Conservation (phyloP, 805 yeast species). For the Spencermartinsiella europaea region DNA sequence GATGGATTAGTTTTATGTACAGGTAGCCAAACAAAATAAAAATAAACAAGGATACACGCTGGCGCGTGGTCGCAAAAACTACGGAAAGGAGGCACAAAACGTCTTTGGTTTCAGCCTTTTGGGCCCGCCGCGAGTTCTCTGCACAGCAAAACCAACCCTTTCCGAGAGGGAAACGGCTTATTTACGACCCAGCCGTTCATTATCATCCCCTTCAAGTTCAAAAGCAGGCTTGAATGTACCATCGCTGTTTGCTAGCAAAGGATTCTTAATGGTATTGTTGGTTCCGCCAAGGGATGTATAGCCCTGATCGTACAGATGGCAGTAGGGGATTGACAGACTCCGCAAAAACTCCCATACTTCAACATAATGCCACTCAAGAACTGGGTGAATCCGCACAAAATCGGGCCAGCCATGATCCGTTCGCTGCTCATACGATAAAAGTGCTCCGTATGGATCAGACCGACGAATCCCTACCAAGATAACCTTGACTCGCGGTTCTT, state of each 20-base stretch:
- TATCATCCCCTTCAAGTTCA: slow-evolving; percentile 44
- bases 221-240: slow-evolving; percentile 45
- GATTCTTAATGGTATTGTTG: slow-evolving; percentile 66
- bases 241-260: slow-evolving; percentile 39
- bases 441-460: slow-evolving; percentile 77
- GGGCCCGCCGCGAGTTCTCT: too few relatives aligned
- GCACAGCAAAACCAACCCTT: too few relatives aligned
- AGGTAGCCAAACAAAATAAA: slow-evolving; percentile 1
- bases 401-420: slow-evolving; percentile 93
- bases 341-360: slow-evolving; percentile 81
- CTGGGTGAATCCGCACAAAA: slow-evolving; percentile 80
- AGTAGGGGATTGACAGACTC: slow-evolving; percentile 56
- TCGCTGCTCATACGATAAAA: slow-evolving; percentile 52
- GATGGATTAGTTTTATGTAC: not conserved
- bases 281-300: slow-evolving; percentile 88
- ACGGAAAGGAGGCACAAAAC: too few relatives aligned
- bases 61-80: too few relatives aligned
- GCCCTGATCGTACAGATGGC: slow-evolving; percentile 73
- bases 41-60: too few relatives aligned
- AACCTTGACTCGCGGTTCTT: slow-evolving; percentile 54
- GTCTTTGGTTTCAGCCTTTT: not conserved
- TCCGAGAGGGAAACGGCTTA: too few relatives aligned
- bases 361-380: slow-evolving; percentile 78
- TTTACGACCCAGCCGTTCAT: slow-evolving; percentile 47
- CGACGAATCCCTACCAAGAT: slow-evolving; percentile 84